Conservation (phyloP, 345 rosid genomes). For the Salix dunnii region DNA sequence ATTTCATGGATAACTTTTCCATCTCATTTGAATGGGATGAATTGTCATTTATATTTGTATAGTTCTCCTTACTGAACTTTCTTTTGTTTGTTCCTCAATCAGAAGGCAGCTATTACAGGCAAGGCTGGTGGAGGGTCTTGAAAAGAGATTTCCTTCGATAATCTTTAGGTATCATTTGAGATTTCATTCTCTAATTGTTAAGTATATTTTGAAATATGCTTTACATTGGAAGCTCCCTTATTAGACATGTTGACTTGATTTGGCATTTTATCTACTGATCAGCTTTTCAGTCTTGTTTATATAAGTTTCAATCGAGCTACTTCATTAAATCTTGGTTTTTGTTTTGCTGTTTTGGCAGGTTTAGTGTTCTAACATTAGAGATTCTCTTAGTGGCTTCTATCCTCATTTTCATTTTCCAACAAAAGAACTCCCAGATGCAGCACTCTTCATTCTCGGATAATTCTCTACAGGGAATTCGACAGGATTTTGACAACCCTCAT, state of each 20-base stretch:
- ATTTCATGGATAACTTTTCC: background rate
- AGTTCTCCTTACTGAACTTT: slow-evolving; percentile 4
- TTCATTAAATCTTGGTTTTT: background rate
- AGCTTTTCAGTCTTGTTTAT: background rate
- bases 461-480: slow-evolving; percentile 11
- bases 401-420: slow-evolving; percentile 29
- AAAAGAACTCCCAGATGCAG: slow-evolving; percentile 26
- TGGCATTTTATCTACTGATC: background rate
- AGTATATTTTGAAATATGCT: background rate
- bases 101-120: slow-evolving; percentile 67
- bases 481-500: background rate
- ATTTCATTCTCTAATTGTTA: background rate
- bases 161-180: slow-evolving; percentile 39
- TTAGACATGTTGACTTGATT: background rate
- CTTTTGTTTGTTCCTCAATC: slow-evolving; percentile 12
- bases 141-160: slow-evolving; percentile 22
- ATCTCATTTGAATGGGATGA: background rate
- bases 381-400: slow-evolving; percentile 43
- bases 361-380: slow-evolving; percentile 42
- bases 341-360: slow-evolving; percentile 46
- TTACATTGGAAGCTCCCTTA: background rate
- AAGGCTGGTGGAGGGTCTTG: slow-evolving; percentile 56
- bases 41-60: background rate
- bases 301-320: background rate
- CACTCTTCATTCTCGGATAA: slow-evolving; percentile 6